Evolutionary conservation across 192 early-diverging fungal genomes (phyloP).

Genomic region (Gamsiella multidivaricata): DNA sequence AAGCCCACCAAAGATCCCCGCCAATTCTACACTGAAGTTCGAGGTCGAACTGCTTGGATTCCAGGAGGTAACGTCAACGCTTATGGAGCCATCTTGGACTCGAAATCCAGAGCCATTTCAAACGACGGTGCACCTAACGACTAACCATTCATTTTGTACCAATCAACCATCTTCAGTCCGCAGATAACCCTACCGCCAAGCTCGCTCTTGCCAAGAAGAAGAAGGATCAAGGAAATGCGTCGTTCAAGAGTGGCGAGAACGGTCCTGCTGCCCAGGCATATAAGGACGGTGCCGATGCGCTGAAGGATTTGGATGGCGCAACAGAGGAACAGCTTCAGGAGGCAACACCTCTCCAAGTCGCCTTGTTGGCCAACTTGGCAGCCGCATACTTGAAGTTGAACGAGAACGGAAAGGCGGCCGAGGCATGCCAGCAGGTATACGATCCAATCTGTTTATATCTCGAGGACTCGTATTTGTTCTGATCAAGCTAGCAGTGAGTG

Average conservation of each 20-base stretch:
- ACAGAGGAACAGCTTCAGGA: conserved; percentile 30
- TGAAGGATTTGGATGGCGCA: conserved; percentile 33
- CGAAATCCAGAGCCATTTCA: no score
- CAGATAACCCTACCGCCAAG: conserved; percentile 45
- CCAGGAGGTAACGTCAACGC: conserved; percentile 58
- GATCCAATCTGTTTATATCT: no score
- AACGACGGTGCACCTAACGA: not conserved
- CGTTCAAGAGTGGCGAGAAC: conserved; percentile 49
- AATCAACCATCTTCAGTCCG: no score
- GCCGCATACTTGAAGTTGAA: conserved; percentile 50
- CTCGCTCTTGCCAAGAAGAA: conserved; percentile 38
- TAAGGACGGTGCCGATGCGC: conserved; percentile 42
- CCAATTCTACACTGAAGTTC: conserved; percentile 52
- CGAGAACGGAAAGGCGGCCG: conserved; percentile 41
- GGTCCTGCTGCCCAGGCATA: conserved; percentile 38
- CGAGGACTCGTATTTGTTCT: no score
- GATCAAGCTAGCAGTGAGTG: no score
- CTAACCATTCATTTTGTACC: not conserved
- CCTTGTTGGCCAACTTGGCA: conserved; percentile 52
- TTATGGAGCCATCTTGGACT: not conserved
- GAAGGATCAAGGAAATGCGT: conserved; percentile 56
- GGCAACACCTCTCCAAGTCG: conserved; percentile 10
- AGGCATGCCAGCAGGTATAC: conserved; percentile 36
- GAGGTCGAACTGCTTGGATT: conserved; percentile 56
- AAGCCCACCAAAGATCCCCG: conserved; percentile 49